These are phyloP conservation scores for Pugionium cornutum DNA, from an alignment of 345 rosid species.

Conservation along the genomic window DNA sequence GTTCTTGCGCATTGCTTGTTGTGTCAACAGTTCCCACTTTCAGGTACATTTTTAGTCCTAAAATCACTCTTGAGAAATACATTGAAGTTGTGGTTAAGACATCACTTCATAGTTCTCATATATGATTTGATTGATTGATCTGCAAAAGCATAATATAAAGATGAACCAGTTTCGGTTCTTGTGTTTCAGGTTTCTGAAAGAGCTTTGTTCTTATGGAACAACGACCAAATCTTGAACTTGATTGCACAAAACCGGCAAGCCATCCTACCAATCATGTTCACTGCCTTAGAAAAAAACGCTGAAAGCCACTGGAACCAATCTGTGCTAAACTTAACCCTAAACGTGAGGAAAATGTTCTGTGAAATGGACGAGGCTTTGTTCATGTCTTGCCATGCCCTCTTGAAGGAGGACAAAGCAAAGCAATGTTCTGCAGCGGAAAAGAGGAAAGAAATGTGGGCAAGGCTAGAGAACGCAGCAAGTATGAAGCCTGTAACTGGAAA, in stretches of 20 bases:
- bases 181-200: constrained; percentile 85
- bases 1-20: constrained; percentile 71
- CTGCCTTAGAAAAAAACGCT: constrained; percentile 72
- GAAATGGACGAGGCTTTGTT: constrained; percentile 79
- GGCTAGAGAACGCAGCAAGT: constrained; percentile 65
- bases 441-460: constrained; percentile 67
- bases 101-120: neutral
- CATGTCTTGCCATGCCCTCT: constrained; percentile 60
- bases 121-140: neutral
- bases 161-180: neutral
- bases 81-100: neutral
- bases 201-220: constrained; percentile 88
- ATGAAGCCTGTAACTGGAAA: constrained; percentile 64
- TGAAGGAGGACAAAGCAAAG: constrained; percentile 61
- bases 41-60: constrained; percentile 51
- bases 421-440: constrained; percentile 47
- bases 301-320: constrained; percentile 82
- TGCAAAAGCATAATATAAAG: neutral
- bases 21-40: constrained; percentile 81
- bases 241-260: constrained; percentile 65
- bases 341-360: constrained; percentile 67
- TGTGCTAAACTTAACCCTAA: constrained; percentile 66
- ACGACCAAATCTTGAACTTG: constrained; percentile 78
- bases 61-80: neutral
- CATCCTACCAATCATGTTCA: constrained; percentile 65